Percentiles rank a stretch among this genome's conserved stretches.
Evolutionary conservation across 495 filamentous ascomycete genomes (phyloP).

Genomic region (Hypoxylon crocopeplum): DNA sequence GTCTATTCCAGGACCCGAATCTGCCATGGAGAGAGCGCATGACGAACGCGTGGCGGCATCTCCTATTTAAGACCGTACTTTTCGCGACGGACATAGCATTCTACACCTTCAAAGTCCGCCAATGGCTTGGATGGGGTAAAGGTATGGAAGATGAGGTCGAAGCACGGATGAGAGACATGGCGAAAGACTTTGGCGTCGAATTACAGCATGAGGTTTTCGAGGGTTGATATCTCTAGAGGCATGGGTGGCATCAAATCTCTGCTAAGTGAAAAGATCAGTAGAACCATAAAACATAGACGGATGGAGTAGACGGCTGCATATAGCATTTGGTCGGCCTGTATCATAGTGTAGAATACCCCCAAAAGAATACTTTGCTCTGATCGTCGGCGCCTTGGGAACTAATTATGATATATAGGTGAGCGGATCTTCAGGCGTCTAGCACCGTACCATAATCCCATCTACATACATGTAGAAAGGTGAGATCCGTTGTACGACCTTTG

Average conservation of each 20-base stretch:
- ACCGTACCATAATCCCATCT: too few relatives aligned
- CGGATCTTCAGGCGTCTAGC: too few relatives aligned
- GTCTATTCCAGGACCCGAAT: constrained; percentile 68
- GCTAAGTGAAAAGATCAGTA: constrained; percentile 9
- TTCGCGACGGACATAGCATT: constrained; percentile 82
- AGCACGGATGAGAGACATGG: constrained; percentile 80
- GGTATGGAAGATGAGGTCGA: constrained; percentile 97
- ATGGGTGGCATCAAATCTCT: constrained; percentile 6
- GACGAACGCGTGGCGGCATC: constrained; percentile 68
- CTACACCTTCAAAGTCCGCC: constrained; percentile 76
- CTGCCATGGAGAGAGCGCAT: constrained; percentile 49
- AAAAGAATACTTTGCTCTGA: too few relatives aligned
- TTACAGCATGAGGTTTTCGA: constrained; percentile 87
- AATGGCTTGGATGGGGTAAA: constrained; percentile 73
- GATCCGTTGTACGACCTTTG: too few relatives aligned
- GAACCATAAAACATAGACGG: constrained; percentile 20
- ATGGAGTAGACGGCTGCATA: constrained; percentile 23
- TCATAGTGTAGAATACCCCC: too few relatives aligned
- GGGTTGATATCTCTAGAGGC: constrained; percentile 60
- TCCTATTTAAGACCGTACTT: constrained; percentile 80
- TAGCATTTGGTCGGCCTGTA: too few relatives aligned
- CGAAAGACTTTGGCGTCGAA: constrained; percentile 90
- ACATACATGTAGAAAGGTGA: too few relatives aligned
- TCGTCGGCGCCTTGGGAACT: too few relatives aligned
- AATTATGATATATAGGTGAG: too few relatives aligned